Base-by-base conservation (phyloP, 1,284 basidiomycete genomes). In the Ceraceosorus guamensis region DNA sequence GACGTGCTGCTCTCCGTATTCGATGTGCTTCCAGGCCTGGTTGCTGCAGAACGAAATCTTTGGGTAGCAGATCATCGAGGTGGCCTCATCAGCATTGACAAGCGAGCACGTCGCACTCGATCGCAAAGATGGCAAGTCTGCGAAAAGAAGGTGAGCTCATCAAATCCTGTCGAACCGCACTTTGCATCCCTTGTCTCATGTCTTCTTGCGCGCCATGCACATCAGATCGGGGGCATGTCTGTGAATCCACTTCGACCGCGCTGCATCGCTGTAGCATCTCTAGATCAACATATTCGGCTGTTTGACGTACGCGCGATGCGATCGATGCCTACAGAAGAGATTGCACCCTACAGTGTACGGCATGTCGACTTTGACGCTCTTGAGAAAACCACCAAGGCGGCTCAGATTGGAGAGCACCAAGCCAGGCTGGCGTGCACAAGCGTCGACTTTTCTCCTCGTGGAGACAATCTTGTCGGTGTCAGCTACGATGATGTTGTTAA, bases 41-140 rank as follows among this genome's bases (percentile, higher is more conserved):
- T 60, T 14, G 51, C 66, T 31, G 68, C 66, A 46, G 68, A 69
- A 34, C 37, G 55, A 35, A 55, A 59, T 13, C 50, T 75, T n/a
- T 75, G 73, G 73, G 55, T 73, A 11, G 70, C 67, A n/a, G 73
- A 75, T 51, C 71, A 75, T 41, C 61, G 67, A 18, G 73, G 73
- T 5, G 73, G 71, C 0, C 46, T 75, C 14, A 50, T 66, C 5
- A 66, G 70, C 51, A 54, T 72, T n/a, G 73, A 75, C 30, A n/a
- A 67, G 37, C 62, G 73, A 18, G 61, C 65, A 41, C 53, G 61
- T 8, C 7, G 18, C 16, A 10, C 16, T 14, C n/a, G 32, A 37
- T 46, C 46, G 16, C 45, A 46, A 39, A 55, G 73, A 13, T 75
- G 73, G 73, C 71, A 74, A 52, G 64, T 73, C 8, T 68, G 66